Base-by-base conservation (phyloP, 2,329 filamentous ascomycete species). In the Cryphonectria parasitica region DNA sequence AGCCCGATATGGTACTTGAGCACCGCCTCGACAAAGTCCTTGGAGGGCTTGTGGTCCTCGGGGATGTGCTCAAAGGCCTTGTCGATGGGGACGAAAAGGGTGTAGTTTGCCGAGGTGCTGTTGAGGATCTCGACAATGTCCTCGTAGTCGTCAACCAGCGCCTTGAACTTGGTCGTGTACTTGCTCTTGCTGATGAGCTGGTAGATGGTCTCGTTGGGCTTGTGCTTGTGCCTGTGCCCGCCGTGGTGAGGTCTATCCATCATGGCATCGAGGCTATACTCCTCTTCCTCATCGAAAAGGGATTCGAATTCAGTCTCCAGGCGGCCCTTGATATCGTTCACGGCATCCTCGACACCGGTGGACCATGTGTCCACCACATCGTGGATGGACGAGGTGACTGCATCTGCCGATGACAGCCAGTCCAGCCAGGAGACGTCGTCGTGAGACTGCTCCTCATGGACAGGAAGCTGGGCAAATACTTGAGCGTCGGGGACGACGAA, bases 1-100 rank as follows among this genome's bases (percentile, higher is more conserved):
- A 88, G 82, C 0, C 89, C 88, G 73, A 97, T 82, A 76, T 97
- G 94, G 80, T 98, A 97, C 62, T 87, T 81, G 1, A 97, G 81
- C 7, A 95, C 77, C 67, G 86, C 84, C 82, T 92, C 88, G 72
- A 97, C 79, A 62, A 90, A 81, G 75, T 95, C 90, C 79, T 93
- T 91, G 69, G 87, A 86, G 5, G 90, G 90, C 81, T 93, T 89
- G 73, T 84, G 78, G 68, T 82, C 76, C 79, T 84, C 62, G 2
- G 86, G 86, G 34, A 89, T 80, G 74, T 86, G 83, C 73, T 91
- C 88, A 75, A 98, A 95, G 0, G 94, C 94, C 65, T 85, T 83
- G 78, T 97, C 89, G 0, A 88, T 89, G 0, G 95, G 95, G 1
- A 92, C 92, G 76, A 97, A 97, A 66, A 96, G 81, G 0, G 95